A percentile compares a stretch with the other conserved stretches of the same genome.
phyloP scores from a whole-genome alignment of 805 yeast genomes.

The Teunomyces cretensis region DNA sequence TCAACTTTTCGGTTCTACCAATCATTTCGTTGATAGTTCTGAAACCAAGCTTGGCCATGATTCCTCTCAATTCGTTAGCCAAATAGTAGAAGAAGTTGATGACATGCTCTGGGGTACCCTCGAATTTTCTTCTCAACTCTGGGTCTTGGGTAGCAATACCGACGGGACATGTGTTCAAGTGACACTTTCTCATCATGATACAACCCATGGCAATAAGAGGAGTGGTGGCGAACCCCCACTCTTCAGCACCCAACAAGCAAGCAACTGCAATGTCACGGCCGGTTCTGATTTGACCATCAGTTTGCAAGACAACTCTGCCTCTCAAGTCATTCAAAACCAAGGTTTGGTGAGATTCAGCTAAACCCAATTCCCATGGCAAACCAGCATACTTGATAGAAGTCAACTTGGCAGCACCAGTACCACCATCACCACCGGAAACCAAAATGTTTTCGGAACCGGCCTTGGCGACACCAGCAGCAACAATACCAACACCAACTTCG shows the following conservation, averaged over 20 bases:
- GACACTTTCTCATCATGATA: slow-evolving; percentile 94
- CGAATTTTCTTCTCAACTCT: slow-evolving; percentile 82
- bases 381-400: slow-evolving; percentile 97
- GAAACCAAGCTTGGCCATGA: slow-evolving; percentile 95
- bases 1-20: slow-evolving; percentile 90
- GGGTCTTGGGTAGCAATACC: slow-evolving; percentile 99
- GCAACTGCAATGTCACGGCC: slow-evolving; percentile 98
- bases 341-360: slow-evolving; percentile 98
- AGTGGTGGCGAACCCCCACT: slow-evolving; percentile 97
- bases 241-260: slow-evolving; percentile 94
- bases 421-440: slow-evolving; percentile 98
- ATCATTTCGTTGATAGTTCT: slow-evolving; percentile 97
- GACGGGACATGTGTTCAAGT: slow-evolving; percentile 91
- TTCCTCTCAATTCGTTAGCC: slow-evolving; percentile 85
- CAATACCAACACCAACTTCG: slow-evolving; percentile 98
- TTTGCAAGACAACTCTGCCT: slow-evolving; percentile 92
- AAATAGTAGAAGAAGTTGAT: slow-evolving; percentile 95
- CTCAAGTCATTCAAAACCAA: slow-evolving; percentile 92
- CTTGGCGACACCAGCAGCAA: slow-evolving; percentile 98
- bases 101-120: slow-evolving; percentile 97
- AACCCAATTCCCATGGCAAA: slow-evolving; percentile 97
- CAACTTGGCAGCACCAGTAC: slow-evolving; percentile 99
- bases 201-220: slow-evolving; percentile 98
- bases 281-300: slow-evolving; percentile 98
- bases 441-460: slow-evolving; percentile 97